Base-by-base conservation (phyloP, 2,329 filamentous ascomycete genomes). In the Fusarium sp. region DNA sequence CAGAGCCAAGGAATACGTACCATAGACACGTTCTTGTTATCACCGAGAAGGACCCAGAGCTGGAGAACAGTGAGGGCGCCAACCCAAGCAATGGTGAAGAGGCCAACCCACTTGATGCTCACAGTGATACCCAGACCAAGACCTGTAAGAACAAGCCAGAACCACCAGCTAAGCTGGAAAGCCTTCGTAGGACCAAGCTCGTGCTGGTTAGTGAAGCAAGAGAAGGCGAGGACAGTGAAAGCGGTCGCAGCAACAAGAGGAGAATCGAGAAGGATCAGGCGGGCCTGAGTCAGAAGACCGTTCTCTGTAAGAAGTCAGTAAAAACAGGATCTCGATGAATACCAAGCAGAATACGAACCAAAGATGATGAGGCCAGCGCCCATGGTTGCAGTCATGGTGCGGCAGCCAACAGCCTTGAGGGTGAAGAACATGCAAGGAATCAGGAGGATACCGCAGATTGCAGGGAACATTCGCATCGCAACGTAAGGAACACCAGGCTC, bases 61-160 rank as follows among this genome's bases (percentile, higher is more conserved):
- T 99, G 96, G 45, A 99, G 80, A 44, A 95, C 81, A 38, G 96
- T 99, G 82, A 99, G 88, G 80, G 87, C 89, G 67, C 96, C 96
- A 72, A 99, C 94, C 96, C 96, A 99, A 49, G 95, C 96, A 80
- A 98, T 98, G 68, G 96, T 99, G 85, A 99, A 98, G 53, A 99
- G 86, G 51, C 96, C 96, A 77, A 99, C 96, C 96, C 96, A 99
- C 85, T 99, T 99, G 76, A 98, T 95, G 83, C 95, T 98, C 66
- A 91, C 89, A 9, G 96, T 98, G 51, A 95, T 91, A 67, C 96
- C 96, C 51, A 99, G 86, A 38, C 92, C 92, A 43, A 99, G 83
- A 74, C 96, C 96, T 44, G 93, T 97, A 78, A 93, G 90, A 59
- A 87, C 86, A 56, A 99, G 87, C 95, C 96, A 99, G 83, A 98